These are phyloP conservation scores for Candida chilensis DNA, from an alignment of 805 yeast species.

Conservation along the genomic window DNA sequence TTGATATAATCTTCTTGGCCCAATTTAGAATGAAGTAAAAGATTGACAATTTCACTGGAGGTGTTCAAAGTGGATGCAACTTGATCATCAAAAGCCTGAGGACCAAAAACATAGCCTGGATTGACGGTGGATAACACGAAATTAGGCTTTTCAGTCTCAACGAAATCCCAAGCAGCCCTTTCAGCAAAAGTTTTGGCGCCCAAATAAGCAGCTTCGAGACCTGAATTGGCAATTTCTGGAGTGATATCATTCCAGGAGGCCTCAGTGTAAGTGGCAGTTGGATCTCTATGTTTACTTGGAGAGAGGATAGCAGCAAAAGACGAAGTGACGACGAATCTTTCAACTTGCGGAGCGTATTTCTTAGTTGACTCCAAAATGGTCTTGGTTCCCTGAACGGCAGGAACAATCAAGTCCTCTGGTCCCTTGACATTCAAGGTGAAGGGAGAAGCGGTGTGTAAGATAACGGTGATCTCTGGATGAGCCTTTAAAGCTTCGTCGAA, in stretches of 20 bases:
- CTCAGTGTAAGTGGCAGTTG: constrained; percentile 3
- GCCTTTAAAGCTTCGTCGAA: constrained; percentile 34
- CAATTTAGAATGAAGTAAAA: constrained; percentile 7
- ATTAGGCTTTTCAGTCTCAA: constrained; percentile 11
- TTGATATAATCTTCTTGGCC: too few species aligned
- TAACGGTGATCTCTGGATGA: constrained; percentile 41
- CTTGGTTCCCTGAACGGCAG: constrained; percentile 48
- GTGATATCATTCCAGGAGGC: constrained; percentile 8
- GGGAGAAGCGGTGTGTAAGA: constrained; percentile 58
- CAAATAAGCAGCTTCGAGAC: constrained; percentile 7
- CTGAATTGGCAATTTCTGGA: constrained; percentile 5
- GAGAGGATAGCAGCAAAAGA: constrained; percentile 18
- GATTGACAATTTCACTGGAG: constrained; percentile 14
- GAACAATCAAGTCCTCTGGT: constrained; percentile 39
- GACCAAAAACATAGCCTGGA: constrained; percentile 15
- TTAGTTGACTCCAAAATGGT: constrained; percentile 41
- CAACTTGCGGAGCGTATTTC: constrained; percentile 16
- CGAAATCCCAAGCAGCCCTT: constrained; percentile 18
- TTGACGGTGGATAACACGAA: constrained; percentile 10
- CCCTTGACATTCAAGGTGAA: constrained; percentile 32
- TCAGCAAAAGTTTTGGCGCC: constrained; percentile 16
- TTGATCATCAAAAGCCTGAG: constrained; percentile 10
- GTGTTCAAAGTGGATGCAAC: constrained; percentile 15
- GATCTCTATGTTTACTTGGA: constrained; percentile 1
- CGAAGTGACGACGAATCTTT: constrained; percentile 21